phyloP scores from a whole-genome alignment of 148 eudicot genomes.

The Pouteria glomerata region DNA sequence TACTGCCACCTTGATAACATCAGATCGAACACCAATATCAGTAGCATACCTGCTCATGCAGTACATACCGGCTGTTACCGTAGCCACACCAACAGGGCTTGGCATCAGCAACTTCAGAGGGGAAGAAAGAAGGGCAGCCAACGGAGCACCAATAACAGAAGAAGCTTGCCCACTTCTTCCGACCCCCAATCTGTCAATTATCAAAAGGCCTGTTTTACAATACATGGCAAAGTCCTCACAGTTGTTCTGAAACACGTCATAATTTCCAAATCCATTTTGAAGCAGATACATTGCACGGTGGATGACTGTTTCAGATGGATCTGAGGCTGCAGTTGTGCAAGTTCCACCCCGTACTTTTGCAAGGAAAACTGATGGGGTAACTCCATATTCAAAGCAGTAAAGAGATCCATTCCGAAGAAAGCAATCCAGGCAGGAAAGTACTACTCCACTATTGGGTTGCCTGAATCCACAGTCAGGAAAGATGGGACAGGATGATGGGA shows the following conservation, averaged over 20 bases:
- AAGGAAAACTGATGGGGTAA: neutral
- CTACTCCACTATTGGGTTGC: conserved; percentile 9
- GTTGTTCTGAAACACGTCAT: conserved; percentile 21
- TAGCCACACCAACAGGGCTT: conserved; percentile 85
- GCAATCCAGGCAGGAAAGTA: conserved; percentile 21
- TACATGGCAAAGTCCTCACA: conserved; percentile 24
- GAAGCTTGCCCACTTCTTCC: conserved; percentile 98
- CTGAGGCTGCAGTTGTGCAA: conserved; percentile 19
- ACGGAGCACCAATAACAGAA: conserved; percentile 81
- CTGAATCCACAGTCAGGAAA: no score
- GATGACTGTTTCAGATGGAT: conserved; percentile 10
- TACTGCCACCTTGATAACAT: conserved; percentile 83
- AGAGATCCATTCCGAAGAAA: conserved; percentile 16
- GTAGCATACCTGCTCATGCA: conserved; percentile 94
- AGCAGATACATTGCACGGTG: conserved; percentile 17
- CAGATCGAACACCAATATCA: conserved; percentile 91
- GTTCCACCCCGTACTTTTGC: conserved; percentile 22
- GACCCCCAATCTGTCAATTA: conserved; percentile 46
- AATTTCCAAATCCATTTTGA: conserved; percentile 22
- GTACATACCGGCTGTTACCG: conserved; percentile 91
- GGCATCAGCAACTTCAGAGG: conserved; percentile 81
- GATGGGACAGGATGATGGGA: no score
- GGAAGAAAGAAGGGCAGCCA: conserved; percentile 90
- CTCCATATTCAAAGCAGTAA: conserved; percentile 20
- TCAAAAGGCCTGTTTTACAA: conserved; percentile 14